Evolutionary conservation across 805 yeast species (phyloP), one percentile per base, ranked within the genome.

Genomic region (Scheffersomyces lignosus): DNA sequence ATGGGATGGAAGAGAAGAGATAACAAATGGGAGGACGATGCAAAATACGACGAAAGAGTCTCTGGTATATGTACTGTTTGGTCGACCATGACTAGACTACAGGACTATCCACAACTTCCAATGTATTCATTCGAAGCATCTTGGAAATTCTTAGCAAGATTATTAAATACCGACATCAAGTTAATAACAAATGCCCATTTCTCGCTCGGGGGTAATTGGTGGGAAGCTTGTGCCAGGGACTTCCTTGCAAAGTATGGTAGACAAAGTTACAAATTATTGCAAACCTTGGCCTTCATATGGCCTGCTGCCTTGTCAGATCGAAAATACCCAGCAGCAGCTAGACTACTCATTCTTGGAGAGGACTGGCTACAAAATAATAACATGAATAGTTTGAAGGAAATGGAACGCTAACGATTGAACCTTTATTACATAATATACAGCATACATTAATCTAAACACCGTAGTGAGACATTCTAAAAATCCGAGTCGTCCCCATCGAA

Each of bases 1-100:
- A 89, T 91, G 97, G 99, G 96, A 3, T 91, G 93, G 88, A 81
- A 80, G 47, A 66, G 85, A 30, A 67, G 51, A 29, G 77, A 66
- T 25, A 66, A 53, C 8, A 73, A 71, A 48, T 78, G 82, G 81
- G 80, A 74, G 36, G 77, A 77, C 18, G 84, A 81, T 17, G 73
- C 75, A 1, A 75, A 78, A 41, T 89, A 93, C 52, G 82, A 82
- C 52, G 98, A 91, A 62, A 68, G 99, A 36, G 76, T 93, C 49
- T 78, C 86, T 8, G 99, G 98, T 2, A 89, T 93, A 38, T 72
- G 80, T 44, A 79, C 96, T 0, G 76, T 91, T 2, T 93, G 83
- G 76, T 70, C 87, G 1, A 88, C 82, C 2, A 75, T 90, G 51
- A 77, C 91, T 0, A 75, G 86, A 28, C 46, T 59, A 10, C 41